Base-by-base conservation (phyloP, 805 yeast genomes). In the Ogataea paradorogensis region DNA sequence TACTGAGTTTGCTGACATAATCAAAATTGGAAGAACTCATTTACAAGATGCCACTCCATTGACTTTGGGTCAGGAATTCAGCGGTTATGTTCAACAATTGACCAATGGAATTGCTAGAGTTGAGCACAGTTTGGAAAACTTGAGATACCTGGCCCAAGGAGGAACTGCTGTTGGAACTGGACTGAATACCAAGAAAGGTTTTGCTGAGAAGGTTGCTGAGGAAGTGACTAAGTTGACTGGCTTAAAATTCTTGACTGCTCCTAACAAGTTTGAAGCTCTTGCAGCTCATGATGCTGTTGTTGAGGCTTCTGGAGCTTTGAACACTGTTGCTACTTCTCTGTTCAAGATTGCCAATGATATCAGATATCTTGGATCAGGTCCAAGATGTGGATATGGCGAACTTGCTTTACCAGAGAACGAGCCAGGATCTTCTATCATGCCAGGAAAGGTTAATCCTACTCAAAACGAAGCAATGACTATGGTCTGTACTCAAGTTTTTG, bases 91-190 rank as follows among this genome's bases (percentile, higher is more conserved):
- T 38, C 91, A 86, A 65, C 99, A 93, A 73, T 66, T 93, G 50
- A 78, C 84, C 56, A 86, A 89, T 63, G 98, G 97, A 63, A 83
- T 93, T 52, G 83, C 70, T 52, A 80, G 99, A 65, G 84, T 93
- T 46, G 87, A 88, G 71, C 69, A 70, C 48, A 66, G 83, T 37
- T 76, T 93, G 51, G 86, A 86, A 53, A 80, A 80, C 67, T 74
- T 93, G 63, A 75, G 82, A 58, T 79, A 63, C 63, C 78, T 93
- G 55, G 99, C 99, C 33, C 99, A 93, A 74, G 99, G 99, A 73
- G 99, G 99, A 72, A 93, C 99, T 48, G 99, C 99, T 47, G 99
- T 93, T 41, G 99, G 99, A 57, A 93, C 99, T 41, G 99, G 99
- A 52, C 78, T 93, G 57, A 93, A 93, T 80, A 91, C 98, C 69